Evolutionary conservation across 306 rosid genomes (phyloP).

Genomic region (Geum urbanum): DNA sequence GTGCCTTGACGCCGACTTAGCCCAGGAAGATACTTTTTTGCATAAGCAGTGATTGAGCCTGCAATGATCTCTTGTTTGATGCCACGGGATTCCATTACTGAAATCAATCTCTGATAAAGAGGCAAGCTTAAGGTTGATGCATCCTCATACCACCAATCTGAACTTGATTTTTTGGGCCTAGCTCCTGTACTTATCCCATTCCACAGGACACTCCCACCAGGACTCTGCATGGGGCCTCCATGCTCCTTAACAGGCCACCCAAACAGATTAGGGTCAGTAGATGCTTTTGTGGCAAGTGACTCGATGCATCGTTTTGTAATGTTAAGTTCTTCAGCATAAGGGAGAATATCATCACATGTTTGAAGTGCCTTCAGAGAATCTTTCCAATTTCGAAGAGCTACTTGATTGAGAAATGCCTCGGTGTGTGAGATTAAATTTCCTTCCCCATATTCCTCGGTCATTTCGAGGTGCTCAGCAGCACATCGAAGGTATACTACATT

Average conservation of each 20-base stretch:
- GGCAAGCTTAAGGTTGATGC: constrained; percentile 68
- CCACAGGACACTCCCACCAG: constrained; percentile 98
- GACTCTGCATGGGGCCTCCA: constrained; percentile 98
- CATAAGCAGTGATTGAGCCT: constrained; percentile 74
- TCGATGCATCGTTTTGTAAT: constrained; percentile 84
- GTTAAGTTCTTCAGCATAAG: constrained; percentile 63
- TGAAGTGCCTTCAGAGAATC: constrained; percentile 90
- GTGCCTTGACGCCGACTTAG: constrained; percentile 71
- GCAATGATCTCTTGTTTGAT: constrained; percentile 77
- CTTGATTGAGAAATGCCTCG: constrained; percentile 77
- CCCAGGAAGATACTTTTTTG: constrained; percentile 80
- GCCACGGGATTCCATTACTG: constrained; percentile 85
- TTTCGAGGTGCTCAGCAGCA: constrained; percentile 87
- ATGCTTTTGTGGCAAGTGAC: constrained; percentile 79
- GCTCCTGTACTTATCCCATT: constrained; percentile 99
- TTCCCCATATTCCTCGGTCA: constrained; percentile 94
- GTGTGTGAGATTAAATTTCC: constrained; percentile 69
- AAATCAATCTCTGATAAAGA: constrained; percentile 71
- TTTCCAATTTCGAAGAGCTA: constrained; percentile 78
- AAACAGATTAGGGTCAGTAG: constrained; percentile 85
- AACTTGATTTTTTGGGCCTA: constrained; percentile 69
- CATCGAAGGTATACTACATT: constrained; percentile 83
- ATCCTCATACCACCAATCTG: constrained; percentile 97
- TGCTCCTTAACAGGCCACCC: constrained; percentile 96
- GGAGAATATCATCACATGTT: constrained; percentile 58